A percentile compares a stretch with the other conserved stretches of the same genome.
Evolutionary conservation across 2,329 filamentous ascomycete genomes (phyloP).

Genomic region (Orbilia oligospora): DNA sequence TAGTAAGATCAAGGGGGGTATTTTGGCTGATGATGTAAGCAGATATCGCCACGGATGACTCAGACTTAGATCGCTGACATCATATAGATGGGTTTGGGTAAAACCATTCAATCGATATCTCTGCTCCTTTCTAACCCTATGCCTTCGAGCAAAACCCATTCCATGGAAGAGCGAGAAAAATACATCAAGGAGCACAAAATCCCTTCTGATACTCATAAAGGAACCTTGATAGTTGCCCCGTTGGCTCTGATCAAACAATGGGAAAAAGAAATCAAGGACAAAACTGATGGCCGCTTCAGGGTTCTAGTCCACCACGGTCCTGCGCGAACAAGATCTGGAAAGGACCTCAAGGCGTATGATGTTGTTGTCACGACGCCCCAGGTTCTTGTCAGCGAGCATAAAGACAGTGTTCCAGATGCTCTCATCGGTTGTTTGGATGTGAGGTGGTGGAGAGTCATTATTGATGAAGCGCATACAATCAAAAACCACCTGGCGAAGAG

Average conservation of each 20-base stretch:
- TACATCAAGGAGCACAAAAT: constrained; percentile 74
- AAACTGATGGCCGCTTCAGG: constrained; percentile 80
- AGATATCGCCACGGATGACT: constrained; percentile 20
- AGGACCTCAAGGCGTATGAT: constrained; percentile 86
- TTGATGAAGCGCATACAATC: constrained; percentile 98
- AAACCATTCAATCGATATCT: constrained; percentile 93
- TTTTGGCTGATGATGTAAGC: constrained; percentile 84
- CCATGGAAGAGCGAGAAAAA: constrained; percentile 68
- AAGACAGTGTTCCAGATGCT: constrained; percentile 74
- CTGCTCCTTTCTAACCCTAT: constrained; percentile 87
- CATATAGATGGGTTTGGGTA: constrained; percentile 85
- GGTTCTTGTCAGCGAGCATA: constrained; percentile 91
- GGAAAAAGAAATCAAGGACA: constrained; percentile 92
- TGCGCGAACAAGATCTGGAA: constrained; percentile 82
- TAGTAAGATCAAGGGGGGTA: constrained; percentile 88
- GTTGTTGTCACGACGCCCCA: constrained; percentile 98
- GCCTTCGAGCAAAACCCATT: constrained; percentile 73
- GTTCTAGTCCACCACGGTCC: constrained; percentile 94
- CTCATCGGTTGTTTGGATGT: constrained; percentile 85
- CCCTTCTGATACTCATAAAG: constrained; percentile 78
- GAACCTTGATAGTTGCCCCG: constrained; percentile 91
- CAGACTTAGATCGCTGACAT: constrained; percentile 1
- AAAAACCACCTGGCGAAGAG: constrained; percentile 98
- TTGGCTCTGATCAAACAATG: constrained; percentile 96
- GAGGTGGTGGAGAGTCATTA: constrained; percentile 93